Evolutionary conservation across 2,329 filamentous ascomycete genomes (phyloP).

Genomic region (Fonsecaea nubica): DNA sequence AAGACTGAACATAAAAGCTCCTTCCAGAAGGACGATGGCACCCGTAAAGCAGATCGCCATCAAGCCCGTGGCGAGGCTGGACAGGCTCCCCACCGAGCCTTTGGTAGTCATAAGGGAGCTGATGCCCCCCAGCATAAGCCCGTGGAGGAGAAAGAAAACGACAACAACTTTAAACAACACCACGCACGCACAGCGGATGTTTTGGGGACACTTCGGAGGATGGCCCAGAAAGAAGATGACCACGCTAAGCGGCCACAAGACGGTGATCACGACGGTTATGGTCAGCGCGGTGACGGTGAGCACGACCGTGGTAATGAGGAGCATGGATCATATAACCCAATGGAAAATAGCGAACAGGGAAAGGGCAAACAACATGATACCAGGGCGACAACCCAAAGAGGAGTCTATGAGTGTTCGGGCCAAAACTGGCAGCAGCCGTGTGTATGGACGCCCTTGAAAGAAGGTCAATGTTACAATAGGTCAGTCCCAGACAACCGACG

Average conservation of each 20-base stretch:
- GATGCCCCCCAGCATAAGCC: not conserved
- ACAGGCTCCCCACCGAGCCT: not conserved
- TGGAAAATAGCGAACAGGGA: not conserved
- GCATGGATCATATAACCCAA: not conserved
- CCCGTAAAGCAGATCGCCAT: not conserved
- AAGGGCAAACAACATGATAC: not conserved
- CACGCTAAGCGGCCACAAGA: not conserved
- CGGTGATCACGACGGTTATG: not conserved
- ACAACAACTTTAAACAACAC: not conserved
- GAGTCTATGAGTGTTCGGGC: conserved; percentile 30
- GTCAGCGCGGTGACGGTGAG: not conserved
- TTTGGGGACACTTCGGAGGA: not conserved
- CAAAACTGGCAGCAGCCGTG: conserved; percentile 26
- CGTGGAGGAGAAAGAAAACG: not conserved
- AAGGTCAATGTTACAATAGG: conserved; percentile 30
- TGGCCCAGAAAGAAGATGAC: not conserved
- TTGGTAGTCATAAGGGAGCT: not conserved
- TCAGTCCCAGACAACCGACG: conserved; percentile 3
- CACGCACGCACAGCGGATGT: not conserved
- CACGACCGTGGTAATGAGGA: not conserved
- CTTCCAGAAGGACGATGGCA: not conserved
- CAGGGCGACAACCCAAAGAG: not conserved
- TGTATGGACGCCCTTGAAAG: conserved; percentile 23
- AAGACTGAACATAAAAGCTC: not conserved
- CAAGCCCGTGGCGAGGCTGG: conserved; percentile 3